phyloP scores from a whole-genome alignment of 257 asterid genomes.

The Rubia yunnanensis region DNA sequence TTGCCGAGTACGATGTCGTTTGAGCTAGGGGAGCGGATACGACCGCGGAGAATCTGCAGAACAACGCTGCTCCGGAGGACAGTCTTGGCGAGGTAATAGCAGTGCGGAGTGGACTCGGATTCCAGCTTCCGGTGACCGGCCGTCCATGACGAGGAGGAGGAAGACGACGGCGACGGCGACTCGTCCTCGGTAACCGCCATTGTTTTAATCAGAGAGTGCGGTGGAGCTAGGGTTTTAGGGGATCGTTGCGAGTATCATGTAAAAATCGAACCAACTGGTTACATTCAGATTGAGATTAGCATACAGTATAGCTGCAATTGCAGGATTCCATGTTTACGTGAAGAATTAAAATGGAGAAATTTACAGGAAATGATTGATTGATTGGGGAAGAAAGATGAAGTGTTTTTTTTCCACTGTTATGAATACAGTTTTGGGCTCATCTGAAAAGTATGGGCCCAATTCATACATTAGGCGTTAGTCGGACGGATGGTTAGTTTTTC shows the following conservation, averaged over 20 bases:
- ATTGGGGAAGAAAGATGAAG: constrained; percentile 4
- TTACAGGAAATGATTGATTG: background rate
- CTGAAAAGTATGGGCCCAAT: background rate
- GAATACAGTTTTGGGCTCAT: background rate
- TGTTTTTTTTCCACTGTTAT: background rate
- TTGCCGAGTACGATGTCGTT: constrained; percentile 82
- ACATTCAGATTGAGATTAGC: background rate
- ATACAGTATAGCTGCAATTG: background rate
- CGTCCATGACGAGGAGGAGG: constrained; percentile 13
- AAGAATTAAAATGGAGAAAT: background rate
- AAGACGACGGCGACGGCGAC: constrained; percentile 55
- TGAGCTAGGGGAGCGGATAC: constrained; percentile 65
- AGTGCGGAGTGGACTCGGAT: constrained; percentile 25
- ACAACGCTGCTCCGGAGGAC: constrained; percentile 78
- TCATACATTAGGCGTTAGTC: background rate
- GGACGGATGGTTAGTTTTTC: too few species aligned
- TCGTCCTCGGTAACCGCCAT: constrained; percentile 60
- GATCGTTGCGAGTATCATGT: background rate
- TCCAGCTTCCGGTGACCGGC: constrained; percentile 25
- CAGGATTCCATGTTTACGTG: background rate
- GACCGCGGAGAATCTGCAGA: constrained; percentile 74
- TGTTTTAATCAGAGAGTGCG: background rate
- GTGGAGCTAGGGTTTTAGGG: constrained; percentile 4
- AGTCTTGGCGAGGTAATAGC: constrained; percentile 73
- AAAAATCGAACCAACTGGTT: background rate